Evolutionary conservation across 2,329 filamentous ascomycete genomes (phyloP), one percentile per base, ranked within the genome.

Genomic region (Pezicula radicicola): DNA sequence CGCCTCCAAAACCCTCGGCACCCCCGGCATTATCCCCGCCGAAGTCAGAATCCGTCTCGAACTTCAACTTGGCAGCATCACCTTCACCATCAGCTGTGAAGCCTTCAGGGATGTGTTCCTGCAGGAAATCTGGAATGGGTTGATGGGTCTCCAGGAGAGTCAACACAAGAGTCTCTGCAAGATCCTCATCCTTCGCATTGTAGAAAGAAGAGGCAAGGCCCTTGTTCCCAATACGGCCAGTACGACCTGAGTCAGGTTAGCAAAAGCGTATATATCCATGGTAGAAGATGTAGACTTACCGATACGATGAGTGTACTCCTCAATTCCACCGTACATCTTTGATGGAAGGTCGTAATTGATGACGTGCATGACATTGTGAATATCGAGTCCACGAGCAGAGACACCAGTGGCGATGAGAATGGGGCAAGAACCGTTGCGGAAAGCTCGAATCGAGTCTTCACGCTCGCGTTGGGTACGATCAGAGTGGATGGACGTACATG

Each of bases 241-340:
- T 99, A 55, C 94, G 92, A 56, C 94, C 88, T 91, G 54, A 48
- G 1, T 37, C 18, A 59, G 7, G 39, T 58, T 54, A 62, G 40
- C 25, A 39, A 48, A n/a, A 35, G 21, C 5, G 21, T 21, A 21
- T 21, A n/a, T 18, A 25, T 16, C 40, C 5, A 21, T 12, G 28
- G 28, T 5, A 12, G 7, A 30, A 30, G 28, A 30, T 30, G 27
- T 25, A 6, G 21, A 65, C 78, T 71, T 82, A 90, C 88, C 94
- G 66, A 97, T 97, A 12, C 94, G 90, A 66, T 99, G 94, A 25
- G 88, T 85, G 62, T 97, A 99, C 68, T 97, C 94, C 46, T 89
- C 85, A 51, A 97, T 96, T 2, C 92, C 93, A n/a, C 91, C 91
- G 60, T 93, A 80, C 1, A 83, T 75, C 41, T 77, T 72, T 5